Base-by-base conservation (phyloP, 1,284 basidiomycete genomes). In the Ceratobasidium sp. region DNA sequence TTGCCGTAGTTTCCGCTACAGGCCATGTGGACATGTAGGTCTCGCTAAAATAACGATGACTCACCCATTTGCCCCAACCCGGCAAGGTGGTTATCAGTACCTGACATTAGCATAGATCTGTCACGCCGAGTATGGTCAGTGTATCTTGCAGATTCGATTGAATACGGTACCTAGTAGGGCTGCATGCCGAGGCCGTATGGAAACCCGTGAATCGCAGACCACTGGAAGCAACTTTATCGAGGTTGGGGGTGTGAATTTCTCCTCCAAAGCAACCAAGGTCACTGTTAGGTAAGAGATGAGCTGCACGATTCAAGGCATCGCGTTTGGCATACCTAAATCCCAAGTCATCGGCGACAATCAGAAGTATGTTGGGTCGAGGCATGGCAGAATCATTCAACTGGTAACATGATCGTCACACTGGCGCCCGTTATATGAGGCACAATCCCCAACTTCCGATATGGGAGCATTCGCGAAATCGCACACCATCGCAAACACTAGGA, bases 101-200 rank as follows among this genome's bases (percentile, higher is more conserved):
- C 58, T 16, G 58, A 59, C 58, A 59, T 43, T 6, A 59, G 39
- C 58, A 59, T 59, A 6, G 58, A 59, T 26, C 58, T 59, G 23
- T 43, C 1, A 43, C 10, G 9, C 1, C 18, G 18, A 16, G 30
- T n/a, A 34, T n/a, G n/a, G n/a, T n/a, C n/a, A n/a, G n/a, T n/a
- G n/a, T n/a, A n/a, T n/a, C n/a, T n/a, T n/a, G n/a, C n/a, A n/a
- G n/a, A n/a, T n/a, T n/a, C n/a, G n/a, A n/a, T n/a, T n/a, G n/a
- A n/a, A n/a, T n/a, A 18, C 9, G 50, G 23, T 43, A 43, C 58
- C 58, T 34, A 16, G 58, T 59, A 5, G 58, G 58, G n/a, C 58
- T 59, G 21, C 58, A 59, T 2, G 58, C 58, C 4, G 58, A 59
- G 2, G 58, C 58, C 6, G 58, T 59, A 59, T 59, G 58, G 34